Evolutionary conservation across 2,329 filamentous ascomycete genomes (phyloP).

Genomic region (Hypoxylon sp.): DNA sequence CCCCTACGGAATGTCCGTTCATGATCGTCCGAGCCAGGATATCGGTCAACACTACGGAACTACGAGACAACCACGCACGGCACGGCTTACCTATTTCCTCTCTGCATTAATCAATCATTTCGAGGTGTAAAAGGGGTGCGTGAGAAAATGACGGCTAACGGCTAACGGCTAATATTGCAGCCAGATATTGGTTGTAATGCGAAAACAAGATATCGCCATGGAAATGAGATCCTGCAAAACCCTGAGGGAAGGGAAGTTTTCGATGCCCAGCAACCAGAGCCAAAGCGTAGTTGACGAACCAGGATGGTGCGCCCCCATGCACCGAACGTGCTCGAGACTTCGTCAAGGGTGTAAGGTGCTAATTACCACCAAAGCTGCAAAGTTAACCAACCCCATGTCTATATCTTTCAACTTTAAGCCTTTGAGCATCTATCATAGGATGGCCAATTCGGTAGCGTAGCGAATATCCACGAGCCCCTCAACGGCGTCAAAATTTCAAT

Average conservation of each 20-base stretch:
- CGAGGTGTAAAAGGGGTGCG: slow-evolving; percentile 16
- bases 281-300: slow-evolving; percentile 38
- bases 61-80: slow-evolving; percentile 37
- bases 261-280: slow-evolving; percentile 43
- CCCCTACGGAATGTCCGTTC: slow-evolving; percentile 44
- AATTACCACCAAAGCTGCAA: slow-evolving; percentile 34
- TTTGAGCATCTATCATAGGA: slow-evolving; percentile 23
- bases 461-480: slow-evolving; percentile 33
- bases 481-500: slow-evolving; percentile 28
- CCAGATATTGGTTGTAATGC: slow-evolving; percentile 11
- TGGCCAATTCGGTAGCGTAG: slow-evolving; percentile 16
- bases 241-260: slow-evolving; percentile 19
- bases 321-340: slow-evolving; percentile 43
- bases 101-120: slow-evolving; percentile 19
- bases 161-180: slow-evolving; percentile 15
- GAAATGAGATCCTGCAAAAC: slow-evolving; percentile 30
- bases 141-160: slow-evolving; percentile 21
- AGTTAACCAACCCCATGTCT: slow-evolving; percentile 30
- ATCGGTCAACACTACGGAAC: slow-evolving; percentile 41
- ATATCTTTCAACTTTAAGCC: slow-evolving; percentile 37
- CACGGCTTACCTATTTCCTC: slow-evolving; percentile 25
- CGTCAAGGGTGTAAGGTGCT: slow-evolving; percentile 35
- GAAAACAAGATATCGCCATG: slow-evolving; percentile 17
- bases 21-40: slow-evolving; percentile 37
- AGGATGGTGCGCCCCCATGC: slow-evolving; percentile 34